phyloP scores from a whole-genome alignment of 441 rosid genomes.

The Eutrema salsugineum region DNA sequence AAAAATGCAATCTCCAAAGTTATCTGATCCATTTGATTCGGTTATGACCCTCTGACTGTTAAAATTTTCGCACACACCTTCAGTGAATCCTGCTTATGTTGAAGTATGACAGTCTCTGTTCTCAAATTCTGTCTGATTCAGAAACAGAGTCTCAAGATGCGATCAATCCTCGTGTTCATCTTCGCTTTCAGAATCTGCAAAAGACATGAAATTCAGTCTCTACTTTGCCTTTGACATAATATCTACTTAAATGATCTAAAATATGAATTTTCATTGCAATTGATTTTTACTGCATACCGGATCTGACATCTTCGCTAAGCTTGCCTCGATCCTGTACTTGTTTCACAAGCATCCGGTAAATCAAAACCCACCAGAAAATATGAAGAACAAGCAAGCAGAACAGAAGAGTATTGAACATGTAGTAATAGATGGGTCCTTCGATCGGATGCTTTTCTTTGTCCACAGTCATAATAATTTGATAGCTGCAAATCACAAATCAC shows the following conservation, averaged over 20 bases:
- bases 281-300: slow-evolving; percentile 38
- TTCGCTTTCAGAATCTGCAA: slow-evolving; percentile 68
- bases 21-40: neutral
- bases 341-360: slow-evolving; percentile 44
- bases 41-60: neutral
- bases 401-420: slow-evolving; percentile 55
- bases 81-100: neutral
- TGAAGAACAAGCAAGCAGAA: slow-evolving; percentile 49
- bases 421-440: slow-evolving; percentile 50
- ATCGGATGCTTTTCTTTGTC: slow-evolving; percentile 46
- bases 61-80: neutral
- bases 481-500: slow-evolving; percentile 32
- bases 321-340: slow-evolving; percentile 54
- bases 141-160: neutral
- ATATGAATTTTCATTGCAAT: neutral
- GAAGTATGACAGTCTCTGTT: neutral
- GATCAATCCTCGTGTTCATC: slow-evolving; percentile 63
- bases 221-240: neutral
- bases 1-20: neutral
- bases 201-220: neutral
- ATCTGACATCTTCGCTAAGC: slow-evolving; percentile 57
- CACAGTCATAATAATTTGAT: slow-evolving; percentile 48
- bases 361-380: slow-evolving; percentile 65
- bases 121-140: neutral
- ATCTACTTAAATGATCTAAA: neutral